Base-by-base conservation (phyloP, 768 basidiomycete genomes). In the Hemileccinum impolitum region DNA sequence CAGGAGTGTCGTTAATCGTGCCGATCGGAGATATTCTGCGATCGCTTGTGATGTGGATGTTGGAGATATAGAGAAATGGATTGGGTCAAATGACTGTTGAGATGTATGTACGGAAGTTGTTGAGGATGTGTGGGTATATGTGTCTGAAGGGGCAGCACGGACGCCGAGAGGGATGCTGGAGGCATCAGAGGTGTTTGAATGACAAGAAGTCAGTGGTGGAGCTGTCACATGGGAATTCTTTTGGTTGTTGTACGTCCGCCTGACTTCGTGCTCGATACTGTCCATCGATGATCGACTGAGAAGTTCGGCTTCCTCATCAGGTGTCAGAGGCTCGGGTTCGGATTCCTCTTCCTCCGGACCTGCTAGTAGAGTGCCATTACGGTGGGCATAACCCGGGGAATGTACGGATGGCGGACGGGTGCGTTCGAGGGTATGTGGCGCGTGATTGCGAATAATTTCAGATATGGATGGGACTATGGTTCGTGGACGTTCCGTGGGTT, bases 1-100 rank as follows among this genome's bases (percentile, higher is more conserved):
- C 35, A 96, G 67, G 38, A 94, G 68, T 0, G 87, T 90, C 0
- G 93, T 98, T 51, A 96, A 73, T 43, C 88, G 80, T 14, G 86
- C 79, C 31, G 94, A 97, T 38, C 85, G 90, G 50, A 96, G 73
- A 62, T 94, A 95, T 62, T 85, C 80, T 6, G 91, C 92, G 19
- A 94, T 84, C 12, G 81, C 77, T 59, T 90, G 89, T 5, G 85
- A 80, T 40, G 76, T 72, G 17, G 75, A 71, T 4, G 77, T 72
- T n/a, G 83, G 79, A 30, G 82, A 78, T 47, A 72, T 56, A 46
- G 67, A 42, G 61, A 68, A 53, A 23, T 66, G 62, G 43, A 51
- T 26, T 28, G 61, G 55, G 36, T 66, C 68, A 18, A 61, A 58
- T 25, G 58, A 59, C 17, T 59, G 61, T 31, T 55, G 60, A 26